These are phyloP conservation scores for Mortierella sp. DNA, from an alignment of 371 early-diverging fungal genomes.

Conservation along the genomic window DNA sequence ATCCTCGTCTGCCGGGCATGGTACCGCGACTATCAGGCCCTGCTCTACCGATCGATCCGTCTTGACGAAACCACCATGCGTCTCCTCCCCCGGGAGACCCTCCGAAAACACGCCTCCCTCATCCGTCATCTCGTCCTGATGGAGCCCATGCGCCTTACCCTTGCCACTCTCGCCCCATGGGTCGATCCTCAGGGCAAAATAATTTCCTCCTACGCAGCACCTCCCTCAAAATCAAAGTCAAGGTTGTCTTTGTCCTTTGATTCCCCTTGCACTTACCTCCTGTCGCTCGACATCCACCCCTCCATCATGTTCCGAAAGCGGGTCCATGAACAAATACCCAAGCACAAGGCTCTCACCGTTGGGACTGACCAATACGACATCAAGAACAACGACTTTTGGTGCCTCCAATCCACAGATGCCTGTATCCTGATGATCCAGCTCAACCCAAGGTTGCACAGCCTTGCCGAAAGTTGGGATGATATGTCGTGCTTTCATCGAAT, in stretches of 20 bases:
- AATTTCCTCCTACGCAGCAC: neutral
- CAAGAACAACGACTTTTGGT: slow-evolving; percentile 34
- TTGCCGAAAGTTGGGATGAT: slow-evolving; percentile 35
- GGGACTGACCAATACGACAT: slow-evolving; percentile 32
- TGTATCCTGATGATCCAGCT: slow-evolving; percentile 25
- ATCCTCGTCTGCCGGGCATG: slow-evolving; percentile 30
- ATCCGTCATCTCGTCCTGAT: slow-evolving; percentile 25
- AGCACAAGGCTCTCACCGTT: slow-evolving; percentile 12
- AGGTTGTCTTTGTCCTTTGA: neutral
- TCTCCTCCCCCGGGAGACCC: slow-evolving; percentile 4
- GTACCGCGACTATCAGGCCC: slow-evolving; percentile 13
- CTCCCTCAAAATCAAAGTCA: neutral
- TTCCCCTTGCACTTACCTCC: slow-evolving; percentile 13
- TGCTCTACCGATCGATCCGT: slow-evolving; percentile 23
- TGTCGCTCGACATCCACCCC: slow-evolving; percentile 33
- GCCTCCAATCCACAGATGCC: slow-evolving; percentile 34
- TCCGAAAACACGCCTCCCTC: slow-evolving; percentile 24
- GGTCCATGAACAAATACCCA: slow-evolving; percentile 31
- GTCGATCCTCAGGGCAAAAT: no score
- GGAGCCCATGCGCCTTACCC: slow-evolving; percentile 35
- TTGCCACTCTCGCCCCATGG: slow-evolving; percentile 9
- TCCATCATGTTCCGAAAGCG: slow-evolving; percentile 29
- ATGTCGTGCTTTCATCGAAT: slow-evolving; percentile 34
- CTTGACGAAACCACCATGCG: slow-evolving; percentile 33
- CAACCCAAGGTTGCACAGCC: slow-evolving; percentile 18